Conservation (phyloP, 140 eudicot species). For the Erigeron philadelphicus region DNA sequence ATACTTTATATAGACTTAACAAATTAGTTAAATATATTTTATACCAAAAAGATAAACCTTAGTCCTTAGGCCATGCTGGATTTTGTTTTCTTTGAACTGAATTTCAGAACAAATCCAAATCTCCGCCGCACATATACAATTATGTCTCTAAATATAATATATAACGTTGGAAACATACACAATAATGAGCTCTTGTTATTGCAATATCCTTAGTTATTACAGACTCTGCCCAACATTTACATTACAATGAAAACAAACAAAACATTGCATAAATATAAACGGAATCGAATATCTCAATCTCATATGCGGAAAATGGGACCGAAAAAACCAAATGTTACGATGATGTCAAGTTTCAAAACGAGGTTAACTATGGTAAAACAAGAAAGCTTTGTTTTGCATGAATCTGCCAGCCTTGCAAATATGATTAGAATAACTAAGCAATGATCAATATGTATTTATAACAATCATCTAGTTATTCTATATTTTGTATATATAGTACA, state of each 20-base stretch:
- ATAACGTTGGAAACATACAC: neutral
- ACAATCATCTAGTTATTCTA: neutral
- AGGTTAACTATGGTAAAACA: constrained; percentile 25
- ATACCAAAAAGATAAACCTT: too few species aligned
- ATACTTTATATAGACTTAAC: too few species aligned
- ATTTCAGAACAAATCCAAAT: neutral
- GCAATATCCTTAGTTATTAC: constrained; percentile 3
- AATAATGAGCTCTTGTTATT: constrained; percentile 7
- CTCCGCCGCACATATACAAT: neutral
- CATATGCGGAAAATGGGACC: constrained; percentile 15
- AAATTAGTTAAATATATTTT: too few species aligned
- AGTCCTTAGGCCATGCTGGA: too few species aligned
- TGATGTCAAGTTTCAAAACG: constrained; percentile 8
- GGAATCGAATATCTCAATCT: neutral
- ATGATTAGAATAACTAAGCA: neutral
- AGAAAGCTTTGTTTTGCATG: constrained; percentile 21
- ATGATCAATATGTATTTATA: neutral
- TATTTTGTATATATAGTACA: neutral
- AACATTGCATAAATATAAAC: neutral
- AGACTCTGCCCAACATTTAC: neutral
- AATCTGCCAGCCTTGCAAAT: constrained; percentile 22
- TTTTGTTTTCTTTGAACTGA: neutral
- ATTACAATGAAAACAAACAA: neutral
- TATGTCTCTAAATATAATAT: neutral
- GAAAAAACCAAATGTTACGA: constrained; percentile 16